These are phyloP conservation scores for Candida dendrica DNA, from an alignment of 805 yeast genomes.

Conservation along the genomic window DNA sequence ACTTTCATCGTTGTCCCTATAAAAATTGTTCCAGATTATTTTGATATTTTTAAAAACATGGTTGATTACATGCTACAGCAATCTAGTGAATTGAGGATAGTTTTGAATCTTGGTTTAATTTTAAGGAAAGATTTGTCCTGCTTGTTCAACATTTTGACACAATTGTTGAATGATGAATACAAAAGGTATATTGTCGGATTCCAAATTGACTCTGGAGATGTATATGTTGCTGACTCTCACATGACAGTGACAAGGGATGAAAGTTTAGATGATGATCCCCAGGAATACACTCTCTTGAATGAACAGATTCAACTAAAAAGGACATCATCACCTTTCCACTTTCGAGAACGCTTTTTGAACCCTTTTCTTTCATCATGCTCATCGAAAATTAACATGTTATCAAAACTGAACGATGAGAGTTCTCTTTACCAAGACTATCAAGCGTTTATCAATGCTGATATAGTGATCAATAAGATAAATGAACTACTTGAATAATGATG, in stretches of 20 bases:
- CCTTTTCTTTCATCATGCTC: neutral
- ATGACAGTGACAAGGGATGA: neutral
- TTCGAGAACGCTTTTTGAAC: neutral
- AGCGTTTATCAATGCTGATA: neutral
- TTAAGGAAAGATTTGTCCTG: neutral
- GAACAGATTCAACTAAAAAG: neutral
- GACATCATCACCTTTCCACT: neutral
- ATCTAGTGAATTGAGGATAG: conserved; percentile 37
- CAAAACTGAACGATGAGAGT: neutral
- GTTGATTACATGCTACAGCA: neutral
- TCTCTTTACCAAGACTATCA: neutral
- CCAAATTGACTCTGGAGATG: neutral
- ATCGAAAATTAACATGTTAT: too few relatives aligned
- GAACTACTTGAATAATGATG: neutral
- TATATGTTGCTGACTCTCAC: neutral
- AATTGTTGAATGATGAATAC: neutral
- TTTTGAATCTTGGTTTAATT: neutral
- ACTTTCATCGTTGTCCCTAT: conserved; percentile 33
- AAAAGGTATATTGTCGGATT: neutral
- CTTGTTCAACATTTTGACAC: neutral
- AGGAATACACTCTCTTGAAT: neutral
- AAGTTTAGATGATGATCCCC: neutral
- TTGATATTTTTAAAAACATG: too few relatives aligned
- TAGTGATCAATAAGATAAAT: too few relatives aligned
- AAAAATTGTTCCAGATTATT: conserved; percentile 5